A percentile compares a stretch with the other conserved stretches of the same genome.
These are phyloP conservation scores for Calonectria crousiana DNA, from an alignment of 2,329 filamentous ascomycete genomes.

Conservation along the genomic window DNA sequence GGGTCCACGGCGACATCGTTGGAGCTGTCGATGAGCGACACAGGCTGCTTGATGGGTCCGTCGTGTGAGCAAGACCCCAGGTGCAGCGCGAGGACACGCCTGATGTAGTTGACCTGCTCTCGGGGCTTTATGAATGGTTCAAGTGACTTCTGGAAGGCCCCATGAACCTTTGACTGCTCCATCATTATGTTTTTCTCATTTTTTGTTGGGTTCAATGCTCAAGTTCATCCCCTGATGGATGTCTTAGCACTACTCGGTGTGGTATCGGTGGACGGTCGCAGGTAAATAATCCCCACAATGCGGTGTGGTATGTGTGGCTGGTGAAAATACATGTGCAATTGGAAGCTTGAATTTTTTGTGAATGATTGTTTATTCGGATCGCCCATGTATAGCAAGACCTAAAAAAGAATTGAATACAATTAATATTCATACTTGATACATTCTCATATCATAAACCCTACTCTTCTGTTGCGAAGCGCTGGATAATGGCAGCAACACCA, in stretches of 20 bases:
- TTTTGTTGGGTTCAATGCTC: conserved; percentile 19
- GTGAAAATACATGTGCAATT: not conserved
- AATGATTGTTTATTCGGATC: not conserved
- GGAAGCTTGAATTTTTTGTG: not conserved
- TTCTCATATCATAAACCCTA: not conserved
- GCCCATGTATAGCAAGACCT: not conserved
- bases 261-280: conserved; percentile 11
- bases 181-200: conserved; percentile 44
- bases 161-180: conserved; percentile 47
- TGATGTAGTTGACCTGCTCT: conserved; percentile 68
- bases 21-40: conserved; percentile 61
- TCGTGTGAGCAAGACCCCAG: conserved; percentile 61
- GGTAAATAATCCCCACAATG: conserved; percentile 12
- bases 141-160: conserved; percentile 58
- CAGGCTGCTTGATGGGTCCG: conserved; percentile 56
- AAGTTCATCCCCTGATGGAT: conserved; percentile 6
- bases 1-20: conserved; percentile 50
- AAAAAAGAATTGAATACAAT: no score
- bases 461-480: not conserved
- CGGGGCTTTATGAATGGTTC: conserved; percentile 67
- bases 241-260: conserved; percentile 19
- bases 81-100: conserved; percentile 66
- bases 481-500: not conserved
- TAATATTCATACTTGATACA: no score
- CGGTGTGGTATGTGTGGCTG: conserved; percentile 24